Conservation (phyloP, 305 asterid genomes). For the Ajuga reptans region DNA sequence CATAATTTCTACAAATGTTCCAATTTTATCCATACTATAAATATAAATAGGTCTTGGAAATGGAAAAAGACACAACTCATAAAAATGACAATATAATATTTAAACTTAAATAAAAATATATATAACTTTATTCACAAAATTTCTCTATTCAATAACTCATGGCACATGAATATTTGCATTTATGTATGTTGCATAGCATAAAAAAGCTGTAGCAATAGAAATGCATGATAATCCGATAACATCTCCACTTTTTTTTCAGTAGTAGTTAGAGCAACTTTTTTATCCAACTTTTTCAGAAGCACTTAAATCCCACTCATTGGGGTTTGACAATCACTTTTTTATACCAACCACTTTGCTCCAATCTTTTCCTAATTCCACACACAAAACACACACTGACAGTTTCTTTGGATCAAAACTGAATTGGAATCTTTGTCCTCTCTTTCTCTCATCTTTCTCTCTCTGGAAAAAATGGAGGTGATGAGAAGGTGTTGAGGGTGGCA, state of each 20-base stretch:
- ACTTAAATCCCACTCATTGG: conserved; percentile 15
- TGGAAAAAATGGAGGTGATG: conserved; percentile 21
- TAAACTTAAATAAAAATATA: no score
- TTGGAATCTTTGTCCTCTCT: neutral
- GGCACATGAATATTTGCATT: no score
- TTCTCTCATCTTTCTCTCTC: neutral
- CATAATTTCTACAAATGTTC: no score
- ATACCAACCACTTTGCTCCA: conserved; percentile 31
- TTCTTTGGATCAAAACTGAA: conserved; percentile 17
- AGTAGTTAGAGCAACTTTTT: conserved; percentile 6
- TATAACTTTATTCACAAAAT: no score
- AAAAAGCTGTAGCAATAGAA: no score
- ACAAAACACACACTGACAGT: neutral
- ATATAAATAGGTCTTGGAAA: no score
- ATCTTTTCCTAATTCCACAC: conserved; percentile 8
- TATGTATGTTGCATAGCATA: no score
- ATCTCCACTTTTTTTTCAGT: neutral
- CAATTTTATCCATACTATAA: no score
- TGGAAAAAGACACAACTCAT: no score
- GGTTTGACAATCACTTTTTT: conserved; percentile 35
- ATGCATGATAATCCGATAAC: no score
- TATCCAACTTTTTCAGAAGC: conserved; percentile 1
- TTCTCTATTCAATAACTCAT: no score
- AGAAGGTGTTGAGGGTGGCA: conserved; percentile 30
- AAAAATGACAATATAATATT: no score